Conservation (phyloP, 176 grass and related monocot genomes). For the Oryza glaberrima region DNA sequence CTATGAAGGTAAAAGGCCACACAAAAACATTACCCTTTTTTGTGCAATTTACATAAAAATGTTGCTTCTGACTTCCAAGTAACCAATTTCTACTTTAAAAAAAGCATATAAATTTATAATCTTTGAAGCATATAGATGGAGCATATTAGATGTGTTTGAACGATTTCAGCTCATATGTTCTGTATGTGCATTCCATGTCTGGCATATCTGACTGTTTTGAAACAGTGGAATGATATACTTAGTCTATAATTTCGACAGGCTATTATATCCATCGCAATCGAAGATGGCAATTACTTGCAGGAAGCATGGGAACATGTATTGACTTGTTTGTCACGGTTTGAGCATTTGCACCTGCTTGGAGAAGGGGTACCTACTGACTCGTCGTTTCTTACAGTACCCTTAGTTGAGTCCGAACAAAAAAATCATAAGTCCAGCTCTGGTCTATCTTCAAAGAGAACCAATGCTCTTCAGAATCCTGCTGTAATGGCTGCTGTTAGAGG, state of each 20-base stretch:
- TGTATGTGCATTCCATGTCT: constrained; percentile 18
- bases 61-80: neutral
- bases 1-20: constrained; percentile 72
- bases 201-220: constrained; percentile 16
- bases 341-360: constrained; percentile 93
- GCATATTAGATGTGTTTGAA: constrained; percentile 1
- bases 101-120: neutral
- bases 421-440: constrained; percentile 55
- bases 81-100: constrained; percentile 17
- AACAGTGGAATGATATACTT: constrained; percentile 42
- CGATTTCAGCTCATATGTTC: constrained; percentile 3
- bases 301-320: constrained; percentile 97
- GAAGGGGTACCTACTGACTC: constrained; percentile 93
- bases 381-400: constrained; percentile 80
- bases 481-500: constrained; percentile 92
- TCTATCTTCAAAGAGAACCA: constrained; percentile 67
- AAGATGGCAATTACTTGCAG: constrained; percentile 93
- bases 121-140: constrained; percentile 17
- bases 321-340: constrained; percentile 94
- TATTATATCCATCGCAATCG: constrained; percentile 96
- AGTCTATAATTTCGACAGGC: constrained; percentile 61
- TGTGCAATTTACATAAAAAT: constrained; percentile 16
- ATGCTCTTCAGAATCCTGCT: constrained; percentile 91
- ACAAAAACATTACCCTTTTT: constrained; percentile 11
- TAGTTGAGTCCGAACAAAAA: constrained; percentile 66